phyloP scores from a whole-genome alignment of 768 basidiomycete genomes.

The Leccinum subtestaceum region DNA sequence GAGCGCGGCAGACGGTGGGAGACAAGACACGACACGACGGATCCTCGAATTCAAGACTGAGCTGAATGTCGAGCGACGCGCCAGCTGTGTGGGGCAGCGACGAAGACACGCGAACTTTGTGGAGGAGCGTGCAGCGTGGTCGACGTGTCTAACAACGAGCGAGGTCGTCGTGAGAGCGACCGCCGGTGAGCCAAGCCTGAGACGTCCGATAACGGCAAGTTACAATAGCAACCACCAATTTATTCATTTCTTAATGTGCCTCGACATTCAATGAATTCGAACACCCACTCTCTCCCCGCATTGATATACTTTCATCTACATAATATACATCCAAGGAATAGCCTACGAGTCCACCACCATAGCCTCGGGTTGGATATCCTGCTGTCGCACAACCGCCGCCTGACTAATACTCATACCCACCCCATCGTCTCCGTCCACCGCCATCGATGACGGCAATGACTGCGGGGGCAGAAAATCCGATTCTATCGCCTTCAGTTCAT shows the following conservation, averaged over 20 bases:
- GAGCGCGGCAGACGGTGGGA: slow-evolving; percentile 31
- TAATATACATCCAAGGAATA: neutral
- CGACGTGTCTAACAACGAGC: slow-evolving; percentile 15
- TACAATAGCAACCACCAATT: slow-evolving; percentile 21
- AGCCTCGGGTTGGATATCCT: slow-evolving; percentile 6
- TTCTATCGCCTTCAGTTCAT: slow-evolving; percentile 20
- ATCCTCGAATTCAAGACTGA: slow-evolving; percentile 36
- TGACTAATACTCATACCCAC: slow-evolving; percentile 5
- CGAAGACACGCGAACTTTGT: neutral
- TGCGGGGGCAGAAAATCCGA: slow-evolving; percentile 15
- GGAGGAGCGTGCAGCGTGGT: slow-evolving; percentile 7
- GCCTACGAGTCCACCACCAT: slow-evolving; percentile 22
- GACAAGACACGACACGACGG: slow-evolving; percentile 48
- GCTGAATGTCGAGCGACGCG: neutral
- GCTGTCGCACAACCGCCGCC: neutral
- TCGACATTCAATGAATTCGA: neutral
- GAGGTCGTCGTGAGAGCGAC: slow-evolving; percentile 11
- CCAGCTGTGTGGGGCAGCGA: slow-evolving; percentile 5
- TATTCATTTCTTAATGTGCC: neutral
- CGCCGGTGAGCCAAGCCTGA: neutral
- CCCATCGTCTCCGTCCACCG: neutral
- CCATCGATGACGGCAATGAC: neutral
- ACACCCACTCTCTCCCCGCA: slow-evolving; percentile 1
- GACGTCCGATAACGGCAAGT: slow-evolving; percentile 21
- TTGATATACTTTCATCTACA: neutral